Evolutionary conservation across 257 asterid genomes (phyloP), one percentile per base, ranked within the genome.

Genomic region (Knoxia roxburghii): DNA sequence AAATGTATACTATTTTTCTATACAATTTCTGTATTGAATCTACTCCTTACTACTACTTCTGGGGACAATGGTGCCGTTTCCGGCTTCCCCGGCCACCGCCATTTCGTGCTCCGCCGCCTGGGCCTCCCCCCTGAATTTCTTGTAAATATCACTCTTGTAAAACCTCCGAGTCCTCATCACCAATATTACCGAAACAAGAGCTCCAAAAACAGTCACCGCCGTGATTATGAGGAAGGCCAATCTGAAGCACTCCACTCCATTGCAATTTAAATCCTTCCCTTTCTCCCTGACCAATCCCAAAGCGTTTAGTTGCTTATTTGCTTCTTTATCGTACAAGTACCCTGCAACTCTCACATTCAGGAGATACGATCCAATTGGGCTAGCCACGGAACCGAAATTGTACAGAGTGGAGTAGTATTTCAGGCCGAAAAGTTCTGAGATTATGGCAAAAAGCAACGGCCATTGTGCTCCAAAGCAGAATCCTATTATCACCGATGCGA

Each of bases 381-480:
- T 87, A 37, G 95, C 95, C 65, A 83, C 93, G 1, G 96, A 62
- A 58, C 95, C 95, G 54, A 89, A 89, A 33, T 89, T 89, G 68
- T 87, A 87, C 23, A 89, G 52, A 7, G 95, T 89, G 15, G 96
- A 89, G 80, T 89, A 89, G 63, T 89, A 89, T 24, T 87, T 89
- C 0, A 89, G 84, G 48, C 96, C 96, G 54, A 89, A 89, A 0
- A 89, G 83, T 76, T 89, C 96, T 0, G 96, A 89, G 2, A 89
- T 89, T 21, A 89, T 85, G 46, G 96, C 95, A 62, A 87, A 89
- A 0, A 89, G 85, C 51, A 89, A 41, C 18, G 96, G 96, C 95
- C 96, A 87, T 69, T 89, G 96, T 1, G 96, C 96, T 0, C 96
- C 96, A 71, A 89, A 89, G 57, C 96, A 89, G 72, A 89, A 89